Percentiles rank a stretch among this genome's conserved stretches.
phyloP scores from a whole-genome alignment of 1,139 yeast genomes.

The Protomyces arabidopsidicola region DNA sequence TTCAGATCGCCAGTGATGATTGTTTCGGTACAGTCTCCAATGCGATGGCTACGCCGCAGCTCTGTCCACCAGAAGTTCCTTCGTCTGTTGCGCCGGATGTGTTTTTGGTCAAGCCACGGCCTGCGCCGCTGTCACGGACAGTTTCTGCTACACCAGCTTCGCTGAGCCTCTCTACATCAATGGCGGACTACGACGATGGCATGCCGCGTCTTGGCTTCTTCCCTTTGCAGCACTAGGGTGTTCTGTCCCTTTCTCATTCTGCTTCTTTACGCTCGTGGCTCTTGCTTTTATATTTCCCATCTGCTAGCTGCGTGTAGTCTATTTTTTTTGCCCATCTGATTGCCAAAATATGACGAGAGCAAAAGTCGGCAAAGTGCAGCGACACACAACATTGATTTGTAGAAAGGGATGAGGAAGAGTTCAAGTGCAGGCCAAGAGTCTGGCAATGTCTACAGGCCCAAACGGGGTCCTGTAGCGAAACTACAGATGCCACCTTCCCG shows the following conservation, averaged over 20 bases:
- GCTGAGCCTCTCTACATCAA: neutral
- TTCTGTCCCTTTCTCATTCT: neutral
- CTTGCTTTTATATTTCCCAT: too few species aligned
- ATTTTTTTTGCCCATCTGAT: neutral
- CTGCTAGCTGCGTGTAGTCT: too few species aligned
- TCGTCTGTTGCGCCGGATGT: neutral
- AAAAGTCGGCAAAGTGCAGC: neutral
- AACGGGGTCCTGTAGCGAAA: conserved; percentile 1
- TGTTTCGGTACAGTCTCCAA: conserved; percentile 6
- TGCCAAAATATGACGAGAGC: neutral
- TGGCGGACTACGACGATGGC: conserved; percentile 11
- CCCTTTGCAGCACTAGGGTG: neutral
- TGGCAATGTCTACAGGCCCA: neutral
- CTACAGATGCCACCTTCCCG: conserved; percentile 26
- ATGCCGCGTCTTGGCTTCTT: conserved; percentile 21
- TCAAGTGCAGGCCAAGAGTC: neutral
- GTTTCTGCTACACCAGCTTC: neutral
- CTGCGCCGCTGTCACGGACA: neutral
- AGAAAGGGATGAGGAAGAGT: neutral
- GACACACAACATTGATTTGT: neutral
- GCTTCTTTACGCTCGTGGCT: too few species aligned
- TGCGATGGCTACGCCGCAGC: neutral
- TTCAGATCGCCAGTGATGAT: conserved; percentile 11
- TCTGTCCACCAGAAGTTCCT: conserved; percentile 1
- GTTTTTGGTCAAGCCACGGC: neutral